These are phyloP conservation scores for Datura wrightii DNA, from an alignment of 257 asterid species.

Conservation along the genomic window DNA sequence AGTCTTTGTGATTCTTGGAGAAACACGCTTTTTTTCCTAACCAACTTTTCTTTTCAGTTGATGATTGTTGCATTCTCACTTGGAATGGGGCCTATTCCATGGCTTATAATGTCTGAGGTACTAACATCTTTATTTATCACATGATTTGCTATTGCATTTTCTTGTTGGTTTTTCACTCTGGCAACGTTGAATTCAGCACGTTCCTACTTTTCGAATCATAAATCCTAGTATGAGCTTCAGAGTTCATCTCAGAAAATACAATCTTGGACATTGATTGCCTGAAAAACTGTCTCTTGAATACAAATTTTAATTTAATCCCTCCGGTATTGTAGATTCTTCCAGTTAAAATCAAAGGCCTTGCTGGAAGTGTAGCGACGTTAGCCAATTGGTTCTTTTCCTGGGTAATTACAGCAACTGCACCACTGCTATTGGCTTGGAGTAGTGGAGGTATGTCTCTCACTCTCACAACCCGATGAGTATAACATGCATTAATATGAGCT, in stretches of 20 bases:
- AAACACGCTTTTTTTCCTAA: conserved; percentile 26
- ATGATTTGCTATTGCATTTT: not conserved
- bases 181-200: not conserved
- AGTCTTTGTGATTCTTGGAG: conserved; percentile 15
- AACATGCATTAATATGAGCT: not conserved
- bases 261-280: not conserved
- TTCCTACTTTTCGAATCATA: not conserved
- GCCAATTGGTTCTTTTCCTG: conserved; percentile 76
- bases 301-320: not conserved
- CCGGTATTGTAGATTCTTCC: conserved; percentile 73
- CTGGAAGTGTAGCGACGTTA: conserved; percentile 90
- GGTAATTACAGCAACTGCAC: conserved; percentile 75
- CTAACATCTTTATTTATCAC: conserved; percentile 25
- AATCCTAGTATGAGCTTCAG: not conserved
- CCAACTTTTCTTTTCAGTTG: conserved; percentile 47
- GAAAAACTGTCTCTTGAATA: not conserved
- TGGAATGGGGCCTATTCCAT: conserved; percentile 96
- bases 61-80: conserved; percentile 81
- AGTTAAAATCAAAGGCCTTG: conserved; percentile 78
- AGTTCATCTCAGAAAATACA: not conserved
- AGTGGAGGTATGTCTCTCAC: conserved; percentile 60
- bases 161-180: not conserved
- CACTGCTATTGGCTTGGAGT: conserved; percentile 80
- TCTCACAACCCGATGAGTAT: not conserved
- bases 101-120: conserved; percentile 99